Percentiles rank a stretch among this genome's conserved stretches.
These are phyloP conservation scores for Mrakia gelida DNA, from an alignment of 768 basidiomycete species.

Conservation along the genomic window DNA sequence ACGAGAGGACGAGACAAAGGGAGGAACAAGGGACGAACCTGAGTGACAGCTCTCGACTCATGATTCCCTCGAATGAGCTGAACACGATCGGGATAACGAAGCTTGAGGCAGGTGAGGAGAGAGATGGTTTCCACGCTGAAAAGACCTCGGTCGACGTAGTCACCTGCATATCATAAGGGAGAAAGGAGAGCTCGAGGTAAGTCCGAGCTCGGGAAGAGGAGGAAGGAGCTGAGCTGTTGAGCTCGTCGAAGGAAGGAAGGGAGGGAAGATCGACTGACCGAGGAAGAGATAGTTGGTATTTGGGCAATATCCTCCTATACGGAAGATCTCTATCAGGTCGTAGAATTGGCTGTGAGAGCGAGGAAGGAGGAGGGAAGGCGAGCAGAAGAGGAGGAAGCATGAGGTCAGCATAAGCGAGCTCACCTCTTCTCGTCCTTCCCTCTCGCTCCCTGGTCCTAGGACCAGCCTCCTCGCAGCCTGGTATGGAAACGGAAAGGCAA, in stretches of 20 bases:
- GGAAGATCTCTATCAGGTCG: constrained; percentile 97
- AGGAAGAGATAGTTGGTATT: constrained; percentile 98
- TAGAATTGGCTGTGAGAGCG: constrained; percentile 84
- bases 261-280: constrained; percentile 54
- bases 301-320: constrained; percentile 95
- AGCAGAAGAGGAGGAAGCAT: no score
- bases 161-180: constrained; percentile 58
- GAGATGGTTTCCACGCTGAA: constrained; percentile 99
- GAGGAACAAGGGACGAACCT: constrained; percentile 57
- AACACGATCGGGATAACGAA: constrained; percentile 92
- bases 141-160: constrained; percentile 95
- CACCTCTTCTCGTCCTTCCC: not conserved
- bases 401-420: not conserved
- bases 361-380: not conserved
- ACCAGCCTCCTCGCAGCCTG: not conserved
- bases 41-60: constrained; percentile 94
- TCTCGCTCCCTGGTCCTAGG: not conserved
- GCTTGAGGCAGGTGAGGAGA: constrained; percentile 89
- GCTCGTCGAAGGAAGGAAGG: not conserved
- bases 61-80: constrained; percentile 97
- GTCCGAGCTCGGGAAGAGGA: not conserved
- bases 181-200: not conserved
- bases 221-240: constrained; percentile 1
- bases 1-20: not conserved
- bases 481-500: no score